These are phyloP conservation scores for Crepidotus variabilis DNA, from an alignment of 768 basidiomycete species.

Conservation along the genomic window DNA sequence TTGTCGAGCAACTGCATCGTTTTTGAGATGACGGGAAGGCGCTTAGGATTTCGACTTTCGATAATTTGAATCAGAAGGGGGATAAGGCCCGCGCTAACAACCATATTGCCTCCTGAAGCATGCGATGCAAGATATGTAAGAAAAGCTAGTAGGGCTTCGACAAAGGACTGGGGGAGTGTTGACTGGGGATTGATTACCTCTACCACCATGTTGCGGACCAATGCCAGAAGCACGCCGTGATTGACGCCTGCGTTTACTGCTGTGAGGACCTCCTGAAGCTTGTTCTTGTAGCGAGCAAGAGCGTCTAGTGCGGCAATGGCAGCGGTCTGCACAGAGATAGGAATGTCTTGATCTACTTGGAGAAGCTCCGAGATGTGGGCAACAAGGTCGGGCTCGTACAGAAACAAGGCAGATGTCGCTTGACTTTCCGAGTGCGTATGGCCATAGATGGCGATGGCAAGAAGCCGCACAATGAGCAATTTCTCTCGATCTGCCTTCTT, in stretches of 20 bases:
- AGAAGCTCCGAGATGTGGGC: constrained; percentile 86
- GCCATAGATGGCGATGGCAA: constrained; percentile 89
- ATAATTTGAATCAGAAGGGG: constrained; percentile 87
- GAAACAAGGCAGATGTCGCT: constrained; percentile 78
- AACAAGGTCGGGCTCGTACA: constrained; percentile 93
- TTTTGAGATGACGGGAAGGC: constrained; percentile 79
- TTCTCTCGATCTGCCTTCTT: constrained; percentile 68
- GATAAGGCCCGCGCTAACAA: constrained; percentile 90
- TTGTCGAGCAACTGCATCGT: constrained; percentile 91
- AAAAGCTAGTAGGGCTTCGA: constrained; percentile 83
- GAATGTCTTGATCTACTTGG: constrained; percentile 71
- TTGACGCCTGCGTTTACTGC: constrained; percentile 94
- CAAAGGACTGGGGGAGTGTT: constrained; percentile 65
- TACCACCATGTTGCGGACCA: constrained; percentile 76
- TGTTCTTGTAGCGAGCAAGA: constrained; percentile 77
- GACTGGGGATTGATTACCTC: constrained; percentile 69
- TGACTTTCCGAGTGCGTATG: constrained; percentile 81
- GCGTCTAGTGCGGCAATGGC: constrained; percentile 91
- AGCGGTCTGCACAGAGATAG: constrained; percentile 72
- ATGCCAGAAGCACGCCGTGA: constrained; percentile 90
- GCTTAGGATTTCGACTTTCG: constrained; percentile 66
- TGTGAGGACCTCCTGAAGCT: constrained; percentile 81
- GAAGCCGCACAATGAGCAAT: constrained; percentile 73
- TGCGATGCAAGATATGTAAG: constrained; percentile 85
- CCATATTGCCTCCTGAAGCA: constrained; percentile 85